Conservation (phyloP, 2,329 filamentous ascomycete genomes). For the Stromatinia cepivora region DNA sequence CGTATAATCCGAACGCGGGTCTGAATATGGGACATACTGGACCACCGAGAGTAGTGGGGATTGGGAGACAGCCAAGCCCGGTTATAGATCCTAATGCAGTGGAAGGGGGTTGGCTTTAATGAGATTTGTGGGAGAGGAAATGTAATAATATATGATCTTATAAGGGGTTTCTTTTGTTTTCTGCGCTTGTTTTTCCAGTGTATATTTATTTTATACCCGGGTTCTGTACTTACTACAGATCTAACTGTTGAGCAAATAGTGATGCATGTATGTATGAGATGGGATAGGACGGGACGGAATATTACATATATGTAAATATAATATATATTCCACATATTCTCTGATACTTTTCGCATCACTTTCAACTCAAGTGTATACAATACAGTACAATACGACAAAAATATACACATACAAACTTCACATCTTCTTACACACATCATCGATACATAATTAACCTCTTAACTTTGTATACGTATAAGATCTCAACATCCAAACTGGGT, state of each 20-base stretch:
- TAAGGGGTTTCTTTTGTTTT: not conserved
- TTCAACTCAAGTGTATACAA: too few species aligned
- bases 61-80: not conserved
- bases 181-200: not conserved
- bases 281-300: not conserved
- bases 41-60: not conserved
- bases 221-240: not conserved
- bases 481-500: too few species aligned
- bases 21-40: not conserved
- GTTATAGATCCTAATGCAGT: not conserved
- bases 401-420: too few species aligned
- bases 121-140: not conserved
- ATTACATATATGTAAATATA: not conserved
- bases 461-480: too few species aligned
- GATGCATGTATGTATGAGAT: not conserved
- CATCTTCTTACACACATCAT: too few species aligned
- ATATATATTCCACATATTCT: not conserved
- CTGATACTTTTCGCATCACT: too few species aligned
- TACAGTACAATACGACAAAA: too few species aligned
- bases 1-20: not conserved
- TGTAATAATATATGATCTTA: not conserved
- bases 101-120: conserved; percentile 8
- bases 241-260: not conserved
- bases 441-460: too few species aligned
- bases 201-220: not conserved